Conservation (phyloP, 108 stramenopile genomes). For the Discostella pseudostelligera region DNA sequence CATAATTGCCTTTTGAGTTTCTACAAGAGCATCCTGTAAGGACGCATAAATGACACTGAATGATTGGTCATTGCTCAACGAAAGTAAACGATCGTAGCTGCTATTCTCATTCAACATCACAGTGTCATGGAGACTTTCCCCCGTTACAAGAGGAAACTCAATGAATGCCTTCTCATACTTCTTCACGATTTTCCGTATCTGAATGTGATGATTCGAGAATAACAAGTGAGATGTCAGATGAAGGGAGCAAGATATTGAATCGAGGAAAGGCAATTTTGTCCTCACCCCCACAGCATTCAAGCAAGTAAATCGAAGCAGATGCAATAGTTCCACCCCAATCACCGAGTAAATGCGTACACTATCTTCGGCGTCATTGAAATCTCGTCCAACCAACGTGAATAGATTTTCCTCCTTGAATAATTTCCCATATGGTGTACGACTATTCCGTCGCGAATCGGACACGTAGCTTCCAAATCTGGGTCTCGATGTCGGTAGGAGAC, state of each 20-base stretch:
- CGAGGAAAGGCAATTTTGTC: not conserved
- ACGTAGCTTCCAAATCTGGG: constrained; percentile 18
- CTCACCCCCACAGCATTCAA: constrained; percentile 64
- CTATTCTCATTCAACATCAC: constrained; percentile 25
- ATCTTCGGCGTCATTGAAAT: constrained; percentile 47
- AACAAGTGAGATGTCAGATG: not conserved
- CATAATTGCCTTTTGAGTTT: constrained; percentile 24
- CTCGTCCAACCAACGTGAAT: constrained; percentile 17
- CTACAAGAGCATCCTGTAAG: constrained; percentile 45
- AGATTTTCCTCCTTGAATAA: constrained; percentile 37
- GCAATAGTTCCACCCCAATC: constrained; percentile 80
- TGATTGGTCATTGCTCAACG: constrained; percentile 48
- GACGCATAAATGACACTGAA: constrained; percentile 56
- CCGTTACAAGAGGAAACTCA: constrained; percentile 10
- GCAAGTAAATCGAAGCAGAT: constrained; percentile 77
- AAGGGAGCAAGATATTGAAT: not conserved
- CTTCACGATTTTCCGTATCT: constrained; percentile 67
- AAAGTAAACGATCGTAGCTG: constrained; percentile 46
- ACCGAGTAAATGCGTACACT: constrained; percentile 68
- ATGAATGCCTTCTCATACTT: constrained; percentile 47
- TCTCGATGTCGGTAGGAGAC: constrained; percentile 26
- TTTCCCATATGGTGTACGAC: constrained; percentile 8
- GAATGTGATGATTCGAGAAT: not conserved
- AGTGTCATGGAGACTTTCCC: constrained; percentile 25
- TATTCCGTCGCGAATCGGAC: constrained; percentile 7